Base-by-base conservation (phyloP, 768 basidiomycete species). In the Lactarius sanguifluus region DNA sequence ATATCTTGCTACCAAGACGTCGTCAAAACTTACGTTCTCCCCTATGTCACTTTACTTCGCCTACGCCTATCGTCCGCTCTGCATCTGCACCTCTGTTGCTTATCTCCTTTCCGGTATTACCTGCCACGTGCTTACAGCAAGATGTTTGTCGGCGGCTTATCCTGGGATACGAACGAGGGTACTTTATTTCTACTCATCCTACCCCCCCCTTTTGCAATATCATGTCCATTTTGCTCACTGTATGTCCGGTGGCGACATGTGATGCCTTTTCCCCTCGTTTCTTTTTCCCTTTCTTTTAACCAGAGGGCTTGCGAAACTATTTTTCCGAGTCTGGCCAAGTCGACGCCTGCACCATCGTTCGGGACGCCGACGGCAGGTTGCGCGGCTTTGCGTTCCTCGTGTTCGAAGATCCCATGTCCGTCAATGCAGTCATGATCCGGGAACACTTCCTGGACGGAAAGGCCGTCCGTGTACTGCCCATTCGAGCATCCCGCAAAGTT, bases 151-250 rank as follows among this genome's bases (percentile, higher is more conserved):
- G 97, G 97, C 69, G 97, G 97, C 71, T 83, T 99, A 71, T 97
- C 98, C 81, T 99, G 97, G 97, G 96, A 98, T 79, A 98, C 97
- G 73, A 96, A 93, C 76, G 97, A 98, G 84, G 96, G 96, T 99
- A 86, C 78, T 73, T 74, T 58, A 71, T 71, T 62, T 74, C 75
- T 50, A 72, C 71, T 77, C 78, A 77, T 73, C 77, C 75, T 59
- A 20, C 5, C 25, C 23, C 23, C 5, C 47, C 47, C 3, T 3
- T 52, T 64, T 54, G 40, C 61, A 71, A 71, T 77, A 72, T 77
- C 67, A 72, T 75, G 62, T 72, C 65, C 71, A 67, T 13, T 70
- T 72, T 73, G 70, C 78, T 81, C 80, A 77, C 77, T 83, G 75
- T 80, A 75, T 68, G 76, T 72, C 72, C 76, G 66, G 67, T 47